Base-by-base conservation (phyloP, 306 rosid species). In the Canavalia ensiformis region DNA sequence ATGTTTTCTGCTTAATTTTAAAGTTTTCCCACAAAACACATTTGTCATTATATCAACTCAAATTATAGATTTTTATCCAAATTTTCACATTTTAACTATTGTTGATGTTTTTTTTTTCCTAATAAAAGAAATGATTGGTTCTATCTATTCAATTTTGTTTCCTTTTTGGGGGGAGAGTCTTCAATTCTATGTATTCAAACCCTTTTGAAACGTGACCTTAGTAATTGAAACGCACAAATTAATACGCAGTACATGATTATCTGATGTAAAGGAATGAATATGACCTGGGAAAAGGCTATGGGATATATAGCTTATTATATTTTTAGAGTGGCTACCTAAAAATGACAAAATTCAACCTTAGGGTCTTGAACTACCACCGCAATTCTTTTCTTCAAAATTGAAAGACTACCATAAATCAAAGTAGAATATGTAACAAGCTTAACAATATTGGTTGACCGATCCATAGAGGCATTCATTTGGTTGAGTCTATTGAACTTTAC, bases 291-390 rank as follows among this genome's bases (percentile, higher is more conserved):
- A 76, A 39, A 10, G 56, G 41, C 81, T 12, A 46, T 33, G 28
- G 39, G 51, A 57, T 67, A 49, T 35, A 55, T 18, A 18, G 25
- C 25, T 34, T 47, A 67, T 28, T 68, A 35, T 39, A 58, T 30
- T 42, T n/a, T 33, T 29, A 30, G 56, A 18, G 74, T 33, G 68
- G 71, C 70, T 72, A 75, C 46, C 62, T 52, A 75, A 45, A 75
- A 45, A 49, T 35, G 81, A 55, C 77, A 75, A 75, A 67, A 66
- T 30, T 81, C 68, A 81, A 81, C 49, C 33, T 41, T 66, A 47
- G 81, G 76, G 70, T 33, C 75, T 68, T 56, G 57, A 60, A 72
- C 73, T 28, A 57, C 56, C 44, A 63, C 11, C 54, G 55, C 31
- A 75, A 54, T 3, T 45, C 64, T 66, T 64, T 55, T 54, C 63